Conservation (phyloP, 1,284 basidiomycete genomes). For the Amylostereum chailletii region DNA sequence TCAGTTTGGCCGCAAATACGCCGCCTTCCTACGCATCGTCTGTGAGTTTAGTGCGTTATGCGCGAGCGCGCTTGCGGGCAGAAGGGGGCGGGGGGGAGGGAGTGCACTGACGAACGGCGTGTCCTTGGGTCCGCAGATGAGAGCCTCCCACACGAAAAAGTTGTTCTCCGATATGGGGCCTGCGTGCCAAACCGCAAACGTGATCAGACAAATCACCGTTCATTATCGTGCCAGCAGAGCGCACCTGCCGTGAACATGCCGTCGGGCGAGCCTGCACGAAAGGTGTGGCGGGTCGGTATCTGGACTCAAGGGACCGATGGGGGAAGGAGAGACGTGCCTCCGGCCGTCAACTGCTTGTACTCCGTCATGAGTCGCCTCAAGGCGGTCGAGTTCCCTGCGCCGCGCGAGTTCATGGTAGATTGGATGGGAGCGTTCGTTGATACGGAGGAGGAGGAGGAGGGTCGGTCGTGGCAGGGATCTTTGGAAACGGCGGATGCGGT, state of each 20-base stretch:
- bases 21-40: conserved; percentile 74
- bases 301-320: too few relatives aligned
- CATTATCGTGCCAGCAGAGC: conserved; percentile 6
- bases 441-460: too few relatives aligned
- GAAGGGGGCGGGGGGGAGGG: background rate
- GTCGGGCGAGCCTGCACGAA: conserved; percentile 67
- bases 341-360: conserved; percentile 78
- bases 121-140: conserved; percentile 94
- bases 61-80: too few relatives aligned
- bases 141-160: conserved; percentile 97
- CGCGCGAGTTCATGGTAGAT: too few relatives aligned
- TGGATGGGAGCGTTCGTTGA: too few relatives aligned
- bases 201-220: background rate
- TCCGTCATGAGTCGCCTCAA: conserved; percentile 84
- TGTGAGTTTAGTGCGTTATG: too few relatives aligned
- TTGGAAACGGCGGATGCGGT: too few relatives aligned
- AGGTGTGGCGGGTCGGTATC: background rate
- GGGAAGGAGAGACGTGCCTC: conserved; percentile 27
- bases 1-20: conserved; percentile 88
- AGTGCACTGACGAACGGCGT: conserved; percentile 79
- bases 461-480: too few relatives aligned
- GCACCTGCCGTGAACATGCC: conserved; percentile 90
- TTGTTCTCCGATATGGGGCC: conserved; percentile 91
- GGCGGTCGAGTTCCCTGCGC: conserved; percentile 54
- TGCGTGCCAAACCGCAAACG: conserved; percentile 17